Conservation (phyloP, 75 land plant species). For the Sequoia sempervirens region DNA sequence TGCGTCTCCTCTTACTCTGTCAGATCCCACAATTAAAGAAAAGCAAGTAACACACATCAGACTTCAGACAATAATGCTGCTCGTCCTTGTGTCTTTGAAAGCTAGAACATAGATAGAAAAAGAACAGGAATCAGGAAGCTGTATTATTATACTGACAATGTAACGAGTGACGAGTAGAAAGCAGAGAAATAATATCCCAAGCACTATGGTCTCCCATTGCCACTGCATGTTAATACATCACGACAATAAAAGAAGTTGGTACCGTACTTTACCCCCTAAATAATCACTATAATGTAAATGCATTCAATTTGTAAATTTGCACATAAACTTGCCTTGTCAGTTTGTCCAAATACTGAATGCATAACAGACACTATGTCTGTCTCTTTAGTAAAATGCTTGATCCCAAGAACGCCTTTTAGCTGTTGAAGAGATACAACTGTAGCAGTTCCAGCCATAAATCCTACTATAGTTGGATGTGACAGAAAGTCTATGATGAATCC, state of each 20-base stretch:
- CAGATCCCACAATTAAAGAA: not conserved
- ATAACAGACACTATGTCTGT: conserved; percentile 77
- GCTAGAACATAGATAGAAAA: not conserved
- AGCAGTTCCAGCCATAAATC: conserved; percentile 86
- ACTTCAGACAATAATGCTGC: not conserved
- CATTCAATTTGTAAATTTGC: not conserved
- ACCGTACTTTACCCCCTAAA: not conserved
- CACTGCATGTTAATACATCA: conserved; percentile 55
- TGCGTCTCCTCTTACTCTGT: conserved; percentile 40
- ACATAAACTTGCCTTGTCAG: conserved; percentile 43
- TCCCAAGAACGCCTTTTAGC: conserved; percentile 71
- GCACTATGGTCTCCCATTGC: conserved; percentile 75
- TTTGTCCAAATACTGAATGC: conserved; percentile 64
- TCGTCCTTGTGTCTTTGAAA: not conserved
- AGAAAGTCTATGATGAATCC: conserved; percentile 85
- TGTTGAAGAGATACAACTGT: conserved; percentile 71
- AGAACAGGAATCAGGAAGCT: not conserved
- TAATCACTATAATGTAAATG: not conserved
- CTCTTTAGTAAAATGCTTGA: conserved; percentile 47
- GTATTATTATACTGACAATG: conserved; percentile 37
- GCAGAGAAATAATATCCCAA: conserved; percentile 65
- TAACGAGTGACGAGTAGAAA: conserved; percentile 55
- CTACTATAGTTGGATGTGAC: conserved; percentile 79
- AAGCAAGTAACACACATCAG: conserved; percentile 5
- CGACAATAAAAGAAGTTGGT: not conserved